These are phyloP conservation scores for Geotrichum carabidarum DNA, from an alignment of 1,139 yeast genomes.

Conservation along the genomic window DNA sequence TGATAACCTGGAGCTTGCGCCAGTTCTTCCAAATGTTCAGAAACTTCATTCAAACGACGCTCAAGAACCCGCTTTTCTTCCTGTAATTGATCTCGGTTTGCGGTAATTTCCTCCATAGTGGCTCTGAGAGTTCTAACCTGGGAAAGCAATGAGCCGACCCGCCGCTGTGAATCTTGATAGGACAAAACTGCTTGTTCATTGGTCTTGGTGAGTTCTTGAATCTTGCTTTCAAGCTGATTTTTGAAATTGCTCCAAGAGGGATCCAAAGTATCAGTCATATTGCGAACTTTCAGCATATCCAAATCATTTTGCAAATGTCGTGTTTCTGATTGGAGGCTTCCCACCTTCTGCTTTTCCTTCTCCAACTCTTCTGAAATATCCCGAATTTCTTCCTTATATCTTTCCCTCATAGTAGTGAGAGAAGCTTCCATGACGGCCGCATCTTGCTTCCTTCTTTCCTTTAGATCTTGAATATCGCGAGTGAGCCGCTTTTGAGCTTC, in stretches of 20 bases:
- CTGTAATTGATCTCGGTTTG: conserved; percentile 38
- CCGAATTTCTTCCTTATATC: conserved; percentile 54
- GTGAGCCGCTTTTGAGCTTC: conserved; percentile 43
- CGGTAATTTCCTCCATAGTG: conserved; percentile 37
- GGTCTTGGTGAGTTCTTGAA: conserved; percentile 48
- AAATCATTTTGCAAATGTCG: conserved; percentile 58
- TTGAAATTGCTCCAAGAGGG: conserved; percentile 42
- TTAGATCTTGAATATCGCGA: conserved; percentile 46
- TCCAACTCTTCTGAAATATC: conserved; percentile 55
- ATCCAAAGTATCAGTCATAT: conserved; percentile 19
- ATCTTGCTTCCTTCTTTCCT: conserved; percentile 27
- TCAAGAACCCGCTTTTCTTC: conserved; percentile 39
- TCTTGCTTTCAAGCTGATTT: conserved; percentile 50
- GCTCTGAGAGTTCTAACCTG: conserved; percentile 35
- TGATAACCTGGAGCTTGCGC: conserved; percentile 23
- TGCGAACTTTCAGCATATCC: conserved; percentile 38
- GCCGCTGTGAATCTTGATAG: conserved; percentile 38
- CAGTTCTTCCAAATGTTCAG: conserved; percentile 31
- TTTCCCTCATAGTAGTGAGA: conserved; percentile 35
- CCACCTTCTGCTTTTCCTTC: conserved; percentile 46
- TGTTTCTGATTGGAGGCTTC: conserved; percentile 55
- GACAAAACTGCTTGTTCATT: conserved; percentile 43
- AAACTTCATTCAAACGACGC: conserved; percentile 32
- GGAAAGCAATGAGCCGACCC: conserved; percentile 34
- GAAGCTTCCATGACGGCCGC: conserved; percentile 28